These are phyloP conservation scores for Gossypium anomalum DNA, from an alignment of 345 rosid species.

Conservation along the genomic window DNA sequence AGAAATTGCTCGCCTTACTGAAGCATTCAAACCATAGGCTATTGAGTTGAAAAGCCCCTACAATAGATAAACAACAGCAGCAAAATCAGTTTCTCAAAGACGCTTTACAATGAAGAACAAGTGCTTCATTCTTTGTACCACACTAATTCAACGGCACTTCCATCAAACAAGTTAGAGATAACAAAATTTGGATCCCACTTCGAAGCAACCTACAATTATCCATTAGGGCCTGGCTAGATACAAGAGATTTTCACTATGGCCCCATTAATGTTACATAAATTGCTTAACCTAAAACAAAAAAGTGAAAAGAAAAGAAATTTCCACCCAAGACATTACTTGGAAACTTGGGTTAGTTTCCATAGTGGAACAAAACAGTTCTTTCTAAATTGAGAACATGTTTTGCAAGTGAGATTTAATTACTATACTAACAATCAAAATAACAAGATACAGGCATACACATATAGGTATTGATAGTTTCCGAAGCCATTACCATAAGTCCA, in stretches of 20 bases:
- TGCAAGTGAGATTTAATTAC: background rate
- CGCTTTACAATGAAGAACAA: background rate
- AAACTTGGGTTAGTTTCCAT: background rate
- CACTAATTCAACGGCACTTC: background rate
- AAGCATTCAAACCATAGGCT: conserved; percentile 91
- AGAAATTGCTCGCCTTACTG: conserved; percentile 73
- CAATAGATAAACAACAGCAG: conserved; percentile 5
- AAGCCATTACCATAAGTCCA: conserved; percentile 69
- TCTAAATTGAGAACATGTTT: background rate
- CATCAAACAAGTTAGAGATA: background rate
- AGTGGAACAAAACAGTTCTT: background rate
- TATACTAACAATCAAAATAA: background rate
- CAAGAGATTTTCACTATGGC: background rate
- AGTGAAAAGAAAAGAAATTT: background rate
- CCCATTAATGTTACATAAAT: background rate
- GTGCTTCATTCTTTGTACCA: background rate
- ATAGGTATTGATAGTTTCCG: conserved; percentile 10
- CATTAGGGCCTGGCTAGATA: background rate
- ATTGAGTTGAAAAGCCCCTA: conserved; percentile 94
- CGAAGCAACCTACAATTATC: background rate
- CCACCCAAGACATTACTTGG: background rate
- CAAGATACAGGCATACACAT: background rate
- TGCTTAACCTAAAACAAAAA: background rate
- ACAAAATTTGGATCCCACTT: background rate
- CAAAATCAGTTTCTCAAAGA: background rate